Base-by-base conservation (phyloP, 2,329 filamentous ascomycete species). In the Penicillium aurantiogriseum region DNA sequence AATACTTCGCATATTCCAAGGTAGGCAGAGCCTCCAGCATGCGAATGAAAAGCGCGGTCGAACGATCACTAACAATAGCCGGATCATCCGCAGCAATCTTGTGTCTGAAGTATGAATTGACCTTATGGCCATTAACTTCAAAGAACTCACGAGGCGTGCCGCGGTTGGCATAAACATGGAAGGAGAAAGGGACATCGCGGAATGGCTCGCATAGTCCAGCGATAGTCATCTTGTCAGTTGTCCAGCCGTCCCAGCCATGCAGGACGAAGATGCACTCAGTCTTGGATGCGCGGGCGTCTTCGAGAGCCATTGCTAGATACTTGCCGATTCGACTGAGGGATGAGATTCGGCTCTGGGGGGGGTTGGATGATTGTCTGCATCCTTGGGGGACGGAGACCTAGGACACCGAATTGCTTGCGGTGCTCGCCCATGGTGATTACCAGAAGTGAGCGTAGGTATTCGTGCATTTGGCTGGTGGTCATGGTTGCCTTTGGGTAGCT, bases 201-300 rank as follows among this genome's bases (percentile, higher is more conserved):
- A 47, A 47, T 5, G n/a, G 13, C 4, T 46, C 36, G 27, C 54
- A 53, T 9, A 56, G 13, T 1, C 42, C 35, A 2, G 9, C 13
- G 5, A 56, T 42, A 15, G 49, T 42, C 17, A 7, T 17, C 10
- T 13, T 23, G 21, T 53, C 49, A 2, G 49, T 56, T 11, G 54
- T 56, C 54, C 35, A 56, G 27, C 42, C 49, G 27, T 56, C 54
- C 54, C 54, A 56, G 29, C 43, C 36, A 17, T 36, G n/a, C 0
- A 56, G 35, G 3, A 53, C 54, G 23, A 56, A 52, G 21, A 56
- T 56, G 27, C 54, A 56, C 17, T 47, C 42, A 4, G 11, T 7
- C 10, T 36, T 42, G 42, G 21, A 23, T 5, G 13, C 29, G n/a
- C 49, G 54, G 4, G 54, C 54, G 23, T 56, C 54, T 21, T 53